Percentiles rank a stretch among this genome's conserved stretches.
Conservation (phyloP, 768 basidiomycete species). For the Leccinum barrowsii region DNA sequence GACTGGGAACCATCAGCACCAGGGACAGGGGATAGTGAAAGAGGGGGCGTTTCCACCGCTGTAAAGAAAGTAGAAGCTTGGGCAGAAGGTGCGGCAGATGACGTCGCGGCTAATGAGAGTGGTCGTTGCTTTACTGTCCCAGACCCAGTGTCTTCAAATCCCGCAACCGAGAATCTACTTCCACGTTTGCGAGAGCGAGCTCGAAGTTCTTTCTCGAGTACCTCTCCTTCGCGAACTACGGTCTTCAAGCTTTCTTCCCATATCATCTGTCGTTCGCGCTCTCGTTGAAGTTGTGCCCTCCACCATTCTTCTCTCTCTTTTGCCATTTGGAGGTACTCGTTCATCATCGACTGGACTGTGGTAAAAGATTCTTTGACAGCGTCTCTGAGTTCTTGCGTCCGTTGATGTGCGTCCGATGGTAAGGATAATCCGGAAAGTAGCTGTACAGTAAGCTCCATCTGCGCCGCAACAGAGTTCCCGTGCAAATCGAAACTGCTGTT, state of each 20-base stretch:
- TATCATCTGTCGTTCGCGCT: constrained; percentile 57
- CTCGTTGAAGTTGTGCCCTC: constrained; percentile 57
- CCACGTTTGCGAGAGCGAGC: constrained; percentile 55
- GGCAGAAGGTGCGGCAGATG: constrained; percentile 17
- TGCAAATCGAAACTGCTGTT: constrained; percentile 58
- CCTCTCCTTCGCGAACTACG: constrained; percentile 83
- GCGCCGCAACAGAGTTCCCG: constrained; percentile 65
- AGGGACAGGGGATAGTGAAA: constrained; percentile 5
- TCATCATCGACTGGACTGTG: constrained; percentile 55
- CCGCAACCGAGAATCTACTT: constrained; percentile 50
- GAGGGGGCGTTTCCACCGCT: constrained; percentile 18
- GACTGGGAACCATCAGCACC: constrained; percentile 3
- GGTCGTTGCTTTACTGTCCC: constrained; percentile 21
- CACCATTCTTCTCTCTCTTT: constrained; percentile 83
- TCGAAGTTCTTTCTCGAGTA: constrained; percentile 75
- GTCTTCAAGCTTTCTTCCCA: constrained; percentile 92
- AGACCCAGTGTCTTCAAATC: constrained; percentile 19
- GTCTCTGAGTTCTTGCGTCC: constrained; percentile 35
- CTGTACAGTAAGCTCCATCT: constrained; percentile 73
- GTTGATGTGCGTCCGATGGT: constrained; percentile 27
- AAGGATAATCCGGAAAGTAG: constrained; percentile 50
- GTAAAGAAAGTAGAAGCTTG: constrained; percentile 21
- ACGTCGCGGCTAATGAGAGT: constrained; percentile 11
- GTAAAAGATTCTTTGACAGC: constrained; percentile 61
- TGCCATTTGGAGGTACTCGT: constrained; percentile 66